Percentiles rank a stretch among this genome's conserved stretches.
These are phyloP conservation scores for Globisporangium polare DNA, from an alignment of 352 stramenopile species.

Conservation along the genomic window DNA sequence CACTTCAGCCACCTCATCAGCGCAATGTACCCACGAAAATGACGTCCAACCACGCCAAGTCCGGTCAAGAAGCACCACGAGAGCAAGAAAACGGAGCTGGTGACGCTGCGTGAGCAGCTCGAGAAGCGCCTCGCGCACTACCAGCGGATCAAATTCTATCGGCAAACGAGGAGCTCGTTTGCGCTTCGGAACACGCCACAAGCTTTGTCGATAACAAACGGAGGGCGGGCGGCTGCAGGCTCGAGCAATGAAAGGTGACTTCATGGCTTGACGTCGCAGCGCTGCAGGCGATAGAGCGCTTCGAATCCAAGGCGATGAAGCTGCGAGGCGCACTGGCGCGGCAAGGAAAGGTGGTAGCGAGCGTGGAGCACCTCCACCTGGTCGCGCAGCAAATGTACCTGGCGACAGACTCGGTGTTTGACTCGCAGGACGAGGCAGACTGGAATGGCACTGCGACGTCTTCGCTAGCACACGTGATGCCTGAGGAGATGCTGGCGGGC, in stretches of 20 bases:
- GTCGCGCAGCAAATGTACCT: constrained; percentile 6
- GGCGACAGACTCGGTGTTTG: neutral
- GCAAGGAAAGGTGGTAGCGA: neutral
- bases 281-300: neutral
- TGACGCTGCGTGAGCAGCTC: constrained; percentile 4
- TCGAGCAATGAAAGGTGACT: too few relatives aligned
- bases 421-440: neutral
- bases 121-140: constrained; percentile 2
- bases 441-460: neutral
- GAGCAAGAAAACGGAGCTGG: constrained; percentile 5
- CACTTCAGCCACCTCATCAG: neutral
- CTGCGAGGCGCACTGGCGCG: neutral
- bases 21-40: neutral
- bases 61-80: neutral
- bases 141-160: neutral
- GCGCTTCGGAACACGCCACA: too few relatives aligned
- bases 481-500: neutral
- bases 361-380: neutral
- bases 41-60: neutral
- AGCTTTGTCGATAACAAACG: too few relatives aligned
- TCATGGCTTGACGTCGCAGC: constrained; percentile 2
- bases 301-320: constrained; percentile 5
- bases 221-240: too few relatives aligned
- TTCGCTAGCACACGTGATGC: neutral
- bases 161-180: neutral